Conservation (phyloP, 768 basidiomycete species). For the Cubamyces lactineus region DNA sequence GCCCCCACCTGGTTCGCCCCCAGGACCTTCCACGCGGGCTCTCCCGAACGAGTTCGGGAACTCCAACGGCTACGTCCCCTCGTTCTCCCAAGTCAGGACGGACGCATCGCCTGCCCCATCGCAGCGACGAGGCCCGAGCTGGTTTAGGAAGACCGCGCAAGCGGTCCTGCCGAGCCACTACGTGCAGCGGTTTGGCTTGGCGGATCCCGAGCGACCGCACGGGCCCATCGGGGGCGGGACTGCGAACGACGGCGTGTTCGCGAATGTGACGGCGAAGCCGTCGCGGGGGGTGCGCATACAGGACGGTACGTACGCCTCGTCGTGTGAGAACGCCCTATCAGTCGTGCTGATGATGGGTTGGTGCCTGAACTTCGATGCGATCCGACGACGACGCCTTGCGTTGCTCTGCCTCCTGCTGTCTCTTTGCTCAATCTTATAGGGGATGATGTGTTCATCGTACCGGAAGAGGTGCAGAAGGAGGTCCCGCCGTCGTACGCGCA, state of each 20-base stretch:
- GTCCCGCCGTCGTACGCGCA: slow-evolving; percentile 91
- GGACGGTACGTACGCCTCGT: slow-evolving; percentile 50
- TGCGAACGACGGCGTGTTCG: slow-evolving; percentile 91
- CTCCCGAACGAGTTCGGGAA: slow-evolving; percentile 76
- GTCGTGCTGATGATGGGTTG: background rate
- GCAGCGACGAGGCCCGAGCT: slow-evolving; percentile 40
- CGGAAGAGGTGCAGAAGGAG: slow-evolving; percentile 82
- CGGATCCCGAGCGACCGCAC: slow-evolving; percentile 38
- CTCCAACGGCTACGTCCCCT: slow-evolving; percentile 70
- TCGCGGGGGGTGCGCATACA: slow-evolving; percentile 58
- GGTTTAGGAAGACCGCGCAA: slow-evolving; percentile 59
- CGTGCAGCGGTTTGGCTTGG: slow-evolving; percentile 49
- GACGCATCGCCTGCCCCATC: slow-evolving; percentile 32
- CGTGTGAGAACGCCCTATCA: slow-evolving; percentile 6
- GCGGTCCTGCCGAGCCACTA: slow-evolving; percentile 59
- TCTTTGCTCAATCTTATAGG: slow-evolving; percentile 42
- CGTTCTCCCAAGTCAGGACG: slow-evolving; percentile 34
- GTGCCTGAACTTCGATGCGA: too few relatives aligned
- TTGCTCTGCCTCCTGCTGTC: background rate
- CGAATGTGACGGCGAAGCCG: slow-evolving; percentile 92
- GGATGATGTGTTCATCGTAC: slow-evolving; percentile 73
- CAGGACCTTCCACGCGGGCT: slow-evolving; percentile 61
- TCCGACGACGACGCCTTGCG: background rate
- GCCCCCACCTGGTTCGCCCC: slow-evolving; percentile 85
- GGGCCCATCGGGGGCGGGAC: slow-evolving; percentile 65